A percentile compares a stretch with the other conserved stretches of the same genome.
Conservation (phyloP, 768 basidiomycete genomes). For the Leccinum boreale region DNA sequence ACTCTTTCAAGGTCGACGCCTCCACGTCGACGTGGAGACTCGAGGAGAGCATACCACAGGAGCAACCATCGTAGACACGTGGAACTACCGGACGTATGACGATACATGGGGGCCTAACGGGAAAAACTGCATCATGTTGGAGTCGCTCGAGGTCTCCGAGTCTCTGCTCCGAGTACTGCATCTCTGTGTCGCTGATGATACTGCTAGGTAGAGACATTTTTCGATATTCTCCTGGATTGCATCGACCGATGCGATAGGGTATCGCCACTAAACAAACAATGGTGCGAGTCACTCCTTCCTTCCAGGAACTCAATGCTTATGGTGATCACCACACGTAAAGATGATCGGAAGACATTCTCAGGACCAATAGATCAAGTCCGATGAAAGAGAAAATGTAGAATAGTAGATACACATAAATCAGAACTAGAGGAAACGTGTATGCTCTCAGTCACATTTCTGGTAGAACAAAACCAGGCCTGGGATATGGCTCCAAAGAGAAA, state of each 20-base stretch:
- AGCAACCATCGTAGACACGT: constrained; percentile 80
- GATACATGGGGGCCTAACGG: constrained; percentile 69
- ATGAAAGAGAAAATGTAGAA: not conserved
- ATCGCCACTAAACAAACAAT: constrained; percentile 54
- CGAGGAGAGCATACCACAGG: constrained; percentile 63
- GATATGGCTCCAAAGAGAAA: too few relatives aligned
- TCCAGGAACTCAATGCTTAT: not conserved
- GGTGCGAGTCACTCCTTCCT: not conserved
- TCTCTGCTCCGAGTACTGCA: not conserved
- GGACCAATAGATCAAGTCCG: not conserved
- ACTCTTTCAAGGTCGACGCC: constrained; percentile 59
- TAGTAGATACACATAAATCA: not conserved
- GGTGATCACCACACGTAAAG: not conserved
- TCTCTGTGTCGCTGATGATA: constrained; percentile 1
- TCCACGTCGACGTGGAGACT: constrained; percentile 81
- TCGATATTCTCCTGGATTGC: constrained; percentile 59
- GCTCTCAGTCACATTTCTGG: too few relatives aligned
- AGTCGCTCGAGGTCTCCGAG: constrained; percentile 66
- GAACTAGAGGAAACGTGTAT: too few relatives aligned
- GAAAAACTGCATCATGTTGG: constrained; percentile 73
- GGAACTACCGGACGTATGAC: constrained; percentile 57
- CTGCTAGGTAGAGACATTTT: constrained; percentile 59
- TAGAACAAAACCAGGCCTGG: too few relatives aligned
- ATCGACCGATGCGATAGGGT: constrained; percentile 54
- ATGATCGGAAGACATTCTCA: not conserved